Percentiles rank a stretch among this genome's conserved stretches.
Conservation (phyloP, 1,139 yeast species). For the Suhomyces kunorum region DNA sequence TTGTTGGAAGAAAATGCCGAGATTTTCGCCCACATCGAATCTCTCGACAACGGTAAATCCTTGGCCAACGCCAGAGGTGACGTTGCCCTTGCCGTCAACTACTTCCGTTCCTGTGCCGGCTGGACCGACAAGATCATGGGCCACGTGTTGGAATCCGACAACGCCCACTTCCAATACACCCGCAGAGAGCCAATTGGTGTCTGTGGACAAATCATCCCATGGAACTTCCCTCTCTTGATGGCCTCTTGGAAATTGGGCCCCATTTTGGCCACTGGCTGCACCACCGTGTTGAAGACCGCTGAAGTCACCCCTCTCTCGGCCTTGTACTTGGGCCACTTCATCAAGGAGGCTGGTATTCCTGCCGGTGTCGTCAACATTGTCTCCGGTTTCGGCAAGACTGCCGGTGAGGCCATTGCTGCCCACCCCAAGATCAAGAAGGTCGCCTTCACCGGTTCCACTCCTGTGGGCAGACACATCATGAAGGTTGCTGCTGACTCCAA, state of each 20-base stretch:
- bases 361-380: constrained; percentile 38
- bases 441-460: constrained; percentile 41
- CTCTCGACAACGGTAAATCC: constrained; percentile 25
- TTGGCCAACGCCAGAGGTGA: constrained; percentile 20
- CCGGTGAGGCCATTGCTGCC: constrained; percentile 35
- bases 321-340: constrained; percentile 31
- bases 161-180: constrained; percentile 28
- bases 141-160: constrained; percentile 25
- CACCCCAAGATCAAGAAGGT: constrained; percentile 36
- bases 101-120: constrained; percentile 30
- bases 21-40: constrained; percentile 21
- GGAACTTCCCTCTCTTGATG: constrained; percentile 43
- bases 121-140: constrained; percentile 32
- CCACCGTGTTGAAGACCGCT: constrained; percentile 37
- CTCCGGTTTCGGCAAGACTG: constrained; percentile 33
- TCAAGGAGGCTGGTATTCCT: constrained; percentile 33
- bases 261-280: constrained; percentile 37
- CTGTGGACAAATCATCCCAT: constrained; percentile 42
- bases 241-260: constrained; percentile 41
- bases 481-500: constrained; percentile 33
- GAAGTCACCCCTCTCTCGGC: constrained; percentile 40
- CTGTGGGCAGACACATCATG: constrained; percentile 37
- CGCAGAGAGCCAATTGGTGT: constrained; percentile 39
- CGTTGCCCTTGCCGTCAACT: constrained; percentile 19
- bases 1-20: constrained; percentile 21